Conservation (phyloP, 106 monocot species). For the Allium sativum region DNA sequence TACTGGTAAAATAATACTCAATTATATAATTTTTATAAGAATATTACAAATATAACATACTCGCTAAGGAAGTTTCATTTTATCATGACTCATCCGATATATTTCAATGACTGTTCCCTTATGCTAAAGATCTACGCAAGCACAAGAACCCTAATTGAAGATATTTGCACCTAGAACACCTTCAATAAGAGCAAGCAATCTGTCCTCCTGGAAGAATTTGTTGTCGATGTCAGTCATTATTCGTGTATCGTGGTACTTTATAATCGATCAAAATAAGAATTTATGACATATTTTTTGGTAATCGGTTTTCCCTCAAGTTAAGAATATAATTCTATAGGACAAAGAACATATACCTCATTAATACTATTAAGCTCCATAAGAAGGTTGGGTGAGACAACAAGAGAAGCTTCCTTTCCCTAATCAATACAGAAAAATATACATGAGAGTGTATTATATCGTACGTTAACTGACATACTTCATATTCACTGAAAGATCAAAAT, state of each 20-base stretch:
- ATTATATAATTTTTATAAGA: background rate
- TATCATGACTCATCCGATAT: constrained; percentile 98
- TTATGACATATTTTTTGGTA: no score
- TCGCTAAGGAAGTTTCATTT: constrained; percentile 97
- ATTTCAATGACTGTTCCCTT: constrained; percentile 98
- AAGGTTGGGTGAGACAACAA: constrained; percentile 90
- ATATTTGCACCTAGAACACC: constrained; percentile 99
- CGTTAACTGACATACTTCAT: no score
- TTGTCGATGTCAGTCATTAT: no score
- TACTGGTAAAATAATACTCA: background rate
- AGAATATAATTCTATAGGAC: background rate
- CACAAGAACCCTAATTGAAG: constrained; percentile 99
- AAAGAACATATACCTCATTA: constrained; percentile 61
- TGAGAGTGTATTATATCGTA: background rate
- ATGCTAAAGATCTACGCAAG: constrained; percentile 95
- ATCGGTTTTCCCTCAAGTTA: no score
- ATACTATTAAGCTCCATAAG: constrained; percentile 85
- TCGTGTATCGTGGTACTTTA: no score
- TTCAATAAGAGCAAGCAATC: constrained; percentile 84
- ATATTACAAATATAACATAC: constrained; percentile 23
- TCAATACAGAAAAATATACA: background rate
- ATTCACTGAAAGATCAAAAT: constrained; percentile 57
- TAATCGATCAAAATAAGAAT: no score
- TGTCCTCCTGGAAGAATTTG: constrained; percentile 41
- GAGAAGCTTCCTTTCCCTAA: constrained; percentile 98